Evolutionary conservation across 2,329 filamentous ascomycete species (phyloP), one percentile per base, ranked within the genome.

Genomic region (Cadophora sp.): DNA sequence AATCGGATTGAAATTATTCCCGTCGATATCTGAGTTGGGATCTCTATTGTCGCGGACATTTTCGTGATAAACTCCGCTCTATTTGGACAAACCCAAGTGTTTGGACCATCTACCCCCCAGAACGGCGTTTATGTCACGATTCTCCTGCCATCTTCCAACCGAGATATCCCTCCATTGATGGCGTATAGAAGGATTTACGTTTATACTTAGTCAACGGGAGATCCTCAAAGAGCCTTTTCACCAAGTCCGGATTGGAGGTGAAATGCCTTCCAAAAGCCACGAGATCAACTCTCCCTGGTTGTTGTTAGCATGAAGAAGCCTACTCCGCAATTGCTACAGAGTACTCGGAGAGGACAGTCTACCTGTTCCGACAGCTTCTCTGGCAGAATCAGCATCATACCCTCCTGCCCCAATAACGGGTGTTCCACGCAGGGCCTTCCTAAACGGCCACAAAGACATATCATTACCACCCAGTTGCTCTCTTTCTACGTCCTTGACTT

Each of bases 371-470:
- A 79, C 79, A 1, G 79, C 78, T 59, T 79, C 76, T 40, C 76
- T 69, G 3, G 83, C 81, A 6, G 73, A 74, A 40, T 40, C 19
- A 6, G 66, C 46, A 26, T 26, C 67, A 61, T 68, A 74, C 14
- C 71, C 72, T 11, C 72, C 72, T 0, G 70, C 71, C 51, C 72
- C 27, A 37, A 73, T 53, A 8, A 73, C 4, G 4, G 72, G 70
- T 5, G 78, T 86, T 89, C 0, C 79, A 79, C 62, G 82, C 84
- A 80, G 12, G 19, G 19, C 63, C 69, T 26, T 85, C 83, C 70
- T 80, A 85, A 53, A 53, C 24, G 24, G 50, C 50, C 50, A 53
- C 24, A 53, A 24, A 51, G 11, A 51, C 11, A 51, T n/a, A n/a
- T n/a, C n/a, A n/a, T n/a, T n/a, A n/a, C n/a, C n/a, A n/a, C n/a